Evolutionary conservation across 441 rosid genomes (phyloP).

Genomic region (Pelargonium fulgidum): DNA sequence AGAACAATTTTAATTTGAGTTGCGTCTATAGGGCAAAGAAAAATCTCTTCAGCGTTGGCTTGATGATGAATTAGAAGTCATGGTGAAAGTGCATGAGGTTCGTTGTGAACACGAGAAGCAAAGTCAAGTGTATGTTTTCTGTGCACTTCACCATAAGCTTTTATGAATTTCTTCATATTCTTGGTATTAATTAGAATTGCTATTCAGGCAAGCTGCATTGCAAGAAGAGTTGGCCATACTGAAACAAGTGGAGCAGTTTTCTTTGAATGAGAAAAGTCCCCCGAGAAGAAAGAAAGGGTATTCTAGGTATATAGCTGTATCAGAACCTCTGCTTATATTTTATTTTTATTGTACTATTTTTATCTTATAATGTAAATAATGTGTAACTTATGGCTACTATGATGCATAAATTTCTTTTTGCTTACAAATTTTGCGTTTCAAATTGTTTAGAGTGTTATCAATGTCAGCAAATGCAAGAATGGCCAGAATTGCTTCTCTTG

Average conservation of each 20-base stretch:
- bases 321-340: neutral
- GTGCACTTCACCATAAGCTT: neutral
- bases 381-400: neutral
- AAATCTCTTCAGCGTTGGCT: conserved; percentile 49
- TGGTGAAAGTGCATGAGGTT: conserved; percentile 52
- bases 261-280: conserved; percentile 39
- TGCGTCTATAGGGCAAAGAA: conserved; percentile 38
- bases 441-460: conserved; percentile 34
- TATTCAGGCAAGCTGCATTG: conserved; percentile 46
- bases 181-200: conserved; percentile 1
- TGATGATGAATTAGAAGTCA: conserved; percentile 54
- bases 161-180: neutral
- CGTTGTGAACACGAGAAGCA: conserved; percentile 53
- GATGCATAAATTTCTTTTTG: conserved; percentile 11
- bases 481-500: conserved; percentile 53
- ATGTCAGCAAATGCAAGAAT: conserved; percentile 53
- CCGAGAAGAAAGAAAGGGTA: conserved; percentile 40
- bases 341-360: neutral
- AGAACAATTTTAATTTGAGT: conserved; percentile 12
- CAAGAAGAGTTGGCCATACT: conserved; percentile 50
- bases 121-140: conserved; percentile 50
- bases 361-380: neutral
- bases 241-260: conserved; percentile 43
- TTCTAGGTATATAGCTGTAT: conserved; percentile 33
- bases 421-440: conserved; percentile 26